Conservation (phyloP, 345 rosid genomes). For the Eucalyptus coolabah region DNA sequence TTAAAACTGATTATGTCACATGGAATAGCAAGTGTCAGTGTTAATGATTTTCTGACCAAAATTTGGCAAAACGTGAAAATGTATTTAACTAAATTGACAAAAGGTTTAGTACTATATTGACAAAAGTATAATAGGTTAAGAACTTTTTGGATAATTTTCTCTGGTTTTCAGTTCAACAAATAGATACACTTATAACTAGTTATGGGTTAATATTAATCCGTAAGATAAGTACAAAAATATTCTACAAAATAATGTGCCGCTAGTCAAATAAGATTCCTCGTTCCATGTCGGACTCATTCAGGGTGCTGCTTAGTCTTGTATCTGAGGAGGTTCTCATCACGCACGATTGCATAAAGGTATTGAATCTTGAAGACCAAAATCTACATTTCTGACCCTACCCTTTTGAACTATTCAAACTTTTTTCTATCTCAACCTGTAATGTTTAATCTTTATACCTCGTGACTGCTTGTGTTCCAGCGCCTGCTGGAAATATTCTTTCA, state of each 20-base stretch:
- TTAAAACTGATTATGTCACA: accelerated
- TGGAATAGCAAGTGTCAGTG: accelerated
- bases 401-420: neutral
- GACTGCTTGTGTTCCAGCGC: neutral
- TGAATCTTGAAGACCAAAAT: neutral
- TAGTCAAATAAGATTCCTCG: neutral
- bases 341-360: neutral
- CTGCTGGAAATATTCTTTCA: neutral
- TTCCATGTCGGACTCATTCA: neutral
- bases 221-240: neutral
- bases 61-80: too few relatives aligned
- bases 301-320: neutral
- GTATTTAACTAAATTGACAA: too few relatives aligned
- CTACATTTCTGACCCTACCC: neutral
- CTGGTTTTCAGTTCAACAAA: neutral
- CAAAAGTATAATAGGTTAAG: accelerated
- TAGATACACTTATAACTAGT: neutral
- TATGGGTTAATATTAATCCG: neutral
- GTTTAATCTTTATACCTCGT: neutral
- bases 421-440: neutral
- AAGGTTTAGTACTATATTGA: too few relatives aligned
- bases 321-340: neutral
- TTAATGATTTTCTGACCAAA: accelerated
- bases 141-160: too few relatives aligned
- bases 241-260: neutral